These are phyloP conservation scores for Suillus subaureus DNA, from an alignment of 768 basidiomycete species.

Conservation along the genomic window DNA sequence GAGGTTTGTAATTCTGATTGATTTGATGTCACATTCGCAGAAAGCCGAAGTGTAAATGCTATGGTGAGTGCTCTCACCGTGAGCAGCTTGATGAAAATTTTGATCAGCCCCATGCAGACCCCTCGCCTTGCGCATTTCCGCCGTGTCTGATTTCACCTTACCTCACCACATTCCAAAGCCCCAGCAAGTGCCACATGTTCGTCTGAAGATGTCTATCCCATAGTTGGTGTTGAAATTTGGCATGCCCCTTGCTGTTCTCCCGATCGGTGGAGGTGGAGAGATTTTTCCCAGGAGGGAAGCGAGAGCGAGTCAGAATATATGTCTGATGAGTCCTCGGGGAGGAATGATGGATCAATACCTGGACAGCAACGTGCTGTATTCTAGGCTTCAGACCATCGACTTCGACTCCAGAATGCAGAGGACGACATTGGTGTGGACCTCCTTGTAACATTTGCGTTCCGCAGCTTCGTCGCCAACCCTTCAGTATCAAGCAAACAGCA, in stretches of 20 bases:
- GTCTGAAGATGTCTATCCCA: not conserved
- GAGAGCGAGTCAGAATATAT: not conserved
- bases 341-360: not conserved
- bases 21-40: not conserved
- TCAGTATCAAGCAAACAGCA: not conserved
- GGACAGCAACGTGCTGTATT: not conserved
- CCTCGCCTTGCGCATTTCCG: not conserved
- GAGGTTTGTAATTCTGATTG: not conserved
- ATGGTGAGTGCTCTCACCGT: not conserved
- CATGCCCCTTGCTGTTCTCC: not conserved
- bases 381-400: not conserved
- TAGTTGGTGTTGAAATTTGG: not conserved
- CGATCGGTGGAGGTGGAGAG: not conserved
- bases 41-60: not conserved
- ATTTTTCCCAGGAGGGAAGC: not conserved
- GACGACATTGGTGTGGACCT: not conserved
- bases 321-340: not conserved
- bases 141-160: not conserved
- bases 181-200: not conserved
- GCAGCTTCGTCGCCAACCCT: conserved; percentile 21
- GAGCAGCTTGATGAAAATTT: not conserved
- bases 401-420: not conserved
- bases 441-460: not conserved
- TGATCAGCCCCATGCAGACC: not conserved
- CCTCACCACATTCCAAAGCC: not conserved